Conservation (phyloP, 2,329 filamentous ascomycete genomes). For the Colletotrichum sp. region DNA sequence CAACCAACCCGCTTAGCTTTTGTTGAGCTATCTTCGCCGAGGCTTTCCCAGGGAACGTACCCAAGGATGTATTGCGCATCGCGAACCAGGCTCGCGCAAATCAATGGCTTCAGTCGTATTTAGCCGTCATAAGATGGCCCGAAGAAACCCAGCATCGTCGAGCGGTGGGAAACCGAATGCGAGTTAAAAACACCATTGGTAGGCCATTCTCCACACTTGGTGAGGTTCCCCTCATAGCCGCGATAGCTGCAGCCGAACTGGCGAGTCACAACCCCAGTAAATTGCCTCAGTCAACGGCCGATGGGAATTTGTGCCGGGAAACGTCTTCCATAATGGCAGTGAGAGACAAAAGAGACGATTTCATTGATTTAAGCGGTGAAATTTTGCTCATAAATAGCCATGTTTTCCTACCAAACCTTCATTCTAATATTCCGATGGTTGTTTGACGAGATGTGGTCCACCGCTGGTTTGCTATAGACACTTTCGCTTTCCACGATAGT, state of each 20-base stretch:
- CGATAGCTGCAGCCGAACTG: background rate
- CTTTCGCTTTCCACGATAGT: background rate
- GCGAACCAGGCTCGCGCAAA: background rate
- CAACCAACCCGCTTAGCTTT: background rate
- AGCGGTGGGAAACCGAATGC: background rate
- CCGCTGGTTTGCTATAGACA: background rate
- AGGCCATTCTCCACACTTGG: background rate
- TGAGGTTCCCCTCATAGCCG: background rate
- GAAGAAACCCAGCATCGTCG: background rate
- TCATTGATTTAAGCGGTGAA: background rate
- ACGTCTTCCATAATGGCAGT: background rate
- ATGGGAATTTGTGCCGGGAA: background rate
- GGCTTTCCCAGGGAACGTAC: background rate
- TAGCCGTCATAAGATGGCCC: background rate
- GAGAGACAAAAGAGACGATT: background rate
- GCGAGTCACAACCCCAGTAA: background rate
- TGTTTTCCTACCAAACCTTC: background rate
- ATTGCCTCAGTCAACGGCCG: background rate
- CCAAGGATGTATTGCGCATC: background rate
- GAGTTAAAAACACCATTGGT: background rate
- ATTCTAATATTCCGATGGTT: background rate
- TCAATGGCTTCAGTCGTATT: background rate
- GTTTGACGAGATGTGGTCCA: background rate
- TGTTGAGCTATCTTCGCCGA: background rate
- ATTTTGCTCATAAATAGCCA: accelerated